Evolutionary conservation across 2,329 filamentous ascomycete genomes (phyloP).

Genomic region (Madurella fahalii): DNA sequence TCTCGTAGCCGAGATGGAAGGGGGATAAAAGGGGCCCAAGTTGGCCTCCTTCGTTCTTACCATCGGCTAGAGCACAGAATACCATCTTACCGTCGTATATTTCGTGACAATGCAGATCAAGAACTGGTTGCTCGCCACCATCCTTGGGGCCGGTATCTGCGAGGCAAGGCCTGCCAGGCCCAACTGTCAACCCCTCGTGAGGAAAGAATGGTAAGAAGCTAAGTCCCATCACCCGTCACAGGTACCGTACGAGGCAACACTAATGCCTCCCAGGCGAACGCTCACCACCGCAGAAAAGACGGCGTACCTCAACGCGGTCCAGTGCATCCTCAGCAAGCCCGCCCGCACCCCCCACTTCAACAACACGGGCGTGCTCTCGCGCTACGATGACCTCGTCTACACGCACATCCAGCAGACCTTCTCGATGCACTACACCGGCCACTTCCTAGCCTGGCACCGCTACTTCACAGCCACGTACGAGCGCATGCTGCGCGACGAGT

Average conservation of each 20-base stretch:
- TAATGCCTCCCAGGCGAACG: slow-evolving; percentile 24
- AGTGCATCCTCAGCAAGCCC: slow-evolving; percentile 33
- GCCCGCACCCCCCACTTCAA: slow-evolving; percentile 26
- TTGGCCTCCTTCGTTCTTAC: too few relatives aligned
- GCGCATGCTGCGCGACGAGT: slow-evolving; percentile 36
- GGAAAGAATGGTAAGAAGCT: slow-evolving; percentile 19
- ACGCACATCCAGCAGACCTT: slow-evolving; percentile 34
- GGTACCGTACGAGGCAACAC: background rate
- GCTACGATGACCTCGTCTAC: slow-evolving; percentile 38
- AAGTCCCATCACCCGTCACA: background rate
- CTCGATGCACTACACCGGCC: slow-evolving; percentile 31
- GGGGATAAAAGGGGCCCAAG: too few relatives aligned
- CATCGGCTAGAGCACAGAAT: too few relatives aligned
- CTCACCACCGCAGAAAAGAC: slow-evolving; percentile 29
- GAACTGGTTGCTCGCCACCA: background rate
- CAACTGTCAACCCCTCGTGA: slow-evolving; percentile 6
- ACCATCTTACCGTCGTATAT: too few relatives aligned
- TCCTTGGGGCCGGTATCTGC: background rate
- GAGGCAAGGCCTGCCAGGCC: background rate
- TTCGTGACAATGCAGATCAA: slow-evolving; percentile 5
- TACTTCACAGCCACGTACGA: slow-evolving; percentile 37
- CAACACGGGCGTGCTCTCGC: slow-evolving; percentile 22
- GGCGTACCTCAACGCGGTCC: slow-evolving; percentile 32
- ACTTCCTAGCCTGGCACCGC: slow-evolving; percentile 40
- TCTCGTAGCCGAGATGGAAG: too few relatives aligned